Conservation (phyloP, 371 early-diverging fungal genomes). For the Mortierella sp. region DNA sequence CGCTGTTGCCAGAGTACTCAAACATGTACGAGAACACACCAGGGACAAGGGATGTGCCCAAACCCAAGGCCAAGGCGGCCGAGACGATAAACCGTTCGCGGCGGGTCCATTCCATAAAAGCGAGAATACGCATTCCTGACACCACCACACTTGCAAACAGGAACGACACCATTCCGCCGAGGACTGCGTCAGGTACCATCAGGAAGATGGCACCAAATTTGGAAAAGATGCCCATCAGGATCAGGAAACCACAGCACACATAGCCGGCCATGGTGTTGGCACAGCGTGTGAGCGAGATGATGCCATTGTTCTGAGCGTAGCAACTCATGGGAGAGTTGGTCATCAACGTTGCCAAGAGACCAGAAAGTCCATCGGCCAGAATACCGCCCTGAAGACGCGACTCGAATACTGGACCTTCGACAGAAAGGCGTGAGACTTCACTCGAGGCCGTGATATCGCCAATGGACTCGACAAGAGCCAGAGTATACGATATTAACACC, state of each 20-base stretch:
- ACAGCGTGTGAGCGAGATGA: slow-evolving; percentile 69
- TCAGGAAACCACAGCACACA: slow-evolving; percentile 65
- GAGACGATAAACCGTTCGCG: slow-evolving; percentile 63
- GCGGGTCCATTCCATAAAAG: slow-evolving; percentile 70
- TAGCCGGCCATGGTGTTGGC: slow-evolving; percentile 73
- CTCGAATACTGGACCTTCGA: slow-evolving; percentile 70
- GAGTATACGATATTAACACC: slow-evolving; percentile 62
- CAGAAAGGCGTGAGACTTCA: slow-evolving; percentile 69
- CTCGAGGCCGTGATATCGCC: slow-evolving; percentile 75
- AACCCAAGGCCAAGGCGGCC: slow-evolving; percentile 55
- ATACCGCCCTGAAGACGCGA: slow-evolving; percentile 71
- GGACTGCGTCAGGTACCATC: slow-evolving; percentile 63
- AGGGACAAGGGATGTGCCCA: slow-evolving; percentile 66
- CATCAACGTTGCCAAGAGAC: slow-evolving; percentile 65
- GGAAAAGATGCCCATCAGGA: slow-evolving; percentile 69
- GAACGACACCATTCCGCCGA: slow-evolving; percentile 69
- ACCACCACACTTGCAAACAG: slow-evolving; percentile 70
- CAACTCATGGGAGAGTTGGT: slow-evolving; percentile 69
- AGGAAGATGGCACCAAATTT: slow-evolving; percentile 72
- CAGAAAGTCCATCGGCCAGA: slow-evolving; percentile 69
- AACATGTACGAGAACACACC: slow-evolving; percentile 69
- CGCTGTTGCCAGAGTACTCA: slow-evolving; percentile 60
- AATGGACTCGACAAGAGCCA: slow-evolving; percentile 64
- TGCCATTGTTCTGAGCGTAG: slow-evolving; percentile 75
- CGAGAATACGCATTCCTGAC: slow-evolving; percentile 71